Evolutionary conservation across 169 alveolate genomes (phyloP).

Genomic region (Plasmodium malariae): DNA sequence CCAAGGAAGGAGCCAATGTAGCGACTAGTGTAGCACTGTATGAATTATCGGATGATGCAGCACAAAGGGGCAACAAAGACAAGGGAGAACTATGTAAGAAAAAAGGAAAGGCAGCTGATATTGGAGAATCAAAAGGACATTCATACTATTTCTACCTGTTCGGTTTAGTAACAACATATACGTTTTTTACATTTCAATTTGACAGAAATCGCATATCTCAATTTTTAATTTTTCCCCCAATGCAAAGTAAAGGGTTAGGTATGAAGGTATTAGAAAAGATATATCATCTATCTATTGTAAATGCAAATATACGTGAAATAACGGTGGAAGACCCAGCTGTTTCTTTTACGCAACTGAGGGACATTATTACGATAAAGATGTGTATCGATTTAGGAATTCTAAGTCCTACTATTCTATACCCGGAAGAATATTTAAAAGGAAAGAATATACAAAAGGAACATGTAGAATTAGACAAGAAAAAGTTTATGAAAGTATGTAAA

Average conservation of each 20-base stretch:
- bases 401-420: slow-evolving; percentile 41
- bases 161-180: slow-evolving; percentile 87
- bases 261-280: slow-evolving; percentile 80
- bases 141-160: slow-evolving; percentile 62
- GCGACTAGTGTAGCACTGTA: no score
- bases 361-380: slow-evolving; percentile 80
- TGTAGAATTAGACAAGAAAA: slow-evolving; percentile 42
- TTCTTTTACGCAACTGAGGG: slow-evolving; percentile 83
- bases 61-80: slow-evolving; percentile 20
- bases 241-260: slow-evolving; percentile 86
- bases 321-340: slow-evolving; percentile 89
- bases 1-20: no score
- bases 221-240: slow-evolving; percentile 84
- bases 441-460: slow-evolving; percentile 50
- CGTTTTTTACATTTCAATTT: slow-evolving; percentile 82
- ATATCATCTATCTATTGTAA: slow-evolving; percentile 81
- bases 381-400: slow-evolving; percentile 70
- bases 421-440: slow-evolving; percentile 58
- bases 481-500: slow-evolving; percentile 53
- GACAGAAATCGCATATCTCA: slow-evolving; percentile 85
- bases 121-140: background rate
- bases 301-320: slow-evolving; percentile 81
- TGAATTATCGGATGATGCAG: slow-evolving; percentile 18
- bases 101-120: background rate
- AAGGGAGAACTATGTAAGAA: slow-evolving; percentile 1